phyloP scores from a whole-genome alignment of 139 green algal genomes.

The Coelastrella sp. region DNA sequence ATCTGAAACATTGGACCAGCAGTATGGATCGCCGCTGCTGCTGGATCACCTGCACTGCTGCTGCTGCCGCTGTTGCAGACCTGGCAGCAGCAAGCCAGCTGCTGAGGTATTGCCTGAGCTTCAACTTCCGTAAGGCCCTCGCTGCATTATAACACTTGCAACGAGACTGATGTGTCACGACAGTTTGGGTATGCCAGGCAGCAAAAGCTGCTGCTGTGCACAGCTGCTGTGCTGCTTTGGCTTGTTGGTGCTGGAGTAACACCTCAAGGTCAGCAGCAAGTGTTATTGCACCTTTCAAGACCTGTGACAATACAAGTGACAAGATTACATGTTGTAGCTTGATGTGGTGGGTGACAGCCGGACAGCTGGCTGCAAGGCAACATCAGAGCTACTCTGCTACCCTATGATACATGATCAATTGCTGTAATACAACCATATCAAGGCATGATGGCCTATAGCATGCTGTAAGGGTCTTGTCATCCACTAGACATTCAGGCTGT shows the following conservation, averaged over 20 bases:
- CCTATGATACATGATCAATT: too few relatives aligned
- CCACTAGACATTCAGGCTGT: too few relatives aligned
- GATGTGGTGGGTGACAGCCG: too few relatives aligned
- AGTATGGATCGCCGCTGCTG: neutral
- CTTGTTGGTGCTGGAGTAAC: slow-evolving; percentile 27
- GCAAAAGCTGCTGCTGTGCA: slow-evolving; percentile 13
- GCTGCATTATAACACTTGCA: neutral
- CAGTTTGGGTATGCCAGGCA: neutral
- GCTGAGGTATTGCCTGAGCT: neutral
- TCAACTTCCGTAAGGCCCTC: neutral
- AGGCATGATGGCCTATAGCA: too few relatives aligned
- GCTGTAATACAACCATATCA: too few relatives aligned
- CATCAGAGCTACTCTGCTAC: too few relatives aligned
- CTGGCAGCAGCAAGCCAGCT: slow-evolving; percentile 8
- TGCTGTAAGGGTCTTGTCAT: too few relatives aligned
- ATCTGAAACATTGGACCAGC: neutral
- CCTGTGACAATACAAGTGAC: neutral
- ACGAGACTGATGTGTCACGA: neutral
- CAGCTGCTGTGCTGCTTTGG: neutral
- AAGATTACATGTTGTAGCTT: too few relatives aligned
- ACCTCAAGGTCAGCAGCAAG: slow-evolving; percentile 9
- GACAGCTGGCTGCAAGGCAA: too few relatives aligned
- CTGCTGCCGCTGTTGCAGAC: neutral
- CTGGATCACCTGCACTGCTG: slow-evolving; percentile 2
- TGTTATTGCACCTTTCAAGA: neutral